Percentiles rank a stretch among this genome's conserved stretches.
Evolutionary conservation across 208 protist genomes (phyloP).

Genomic region (Endotrypanum monterogeii): DNA sequence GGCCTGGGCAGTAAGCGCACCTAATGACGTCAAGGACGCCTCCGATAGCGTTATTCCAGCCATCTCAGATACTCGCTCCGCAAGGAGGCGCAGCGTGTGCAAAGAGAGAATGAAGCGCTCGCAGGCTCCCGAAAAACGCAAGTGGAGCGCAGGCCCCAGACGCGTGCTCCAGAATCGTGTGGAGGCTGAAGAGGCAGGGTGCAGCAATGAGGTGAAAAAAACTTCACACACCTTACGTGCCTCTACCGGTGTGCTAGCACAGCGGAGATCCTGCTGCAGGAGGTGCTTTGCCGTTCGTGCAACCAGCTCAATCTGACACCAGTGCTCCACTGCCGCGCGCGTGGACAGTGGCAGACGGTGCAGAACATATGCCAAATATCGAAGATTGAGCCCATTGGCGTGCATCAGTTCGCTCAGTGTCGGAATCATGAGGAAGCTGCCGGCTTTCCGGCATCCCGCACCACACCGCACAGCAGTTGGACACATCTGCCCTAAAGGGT

Average conservation of each 20-base stretch:
- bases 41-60: conserved; percentile 58
- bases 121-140: conserved; percentile 42
- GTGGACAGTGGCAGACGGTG: conserved; percentile 55
- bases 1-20: background rate
- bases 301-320: conserved; percentile 75
- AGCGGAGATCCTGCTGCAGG: conserved; percentile 54
- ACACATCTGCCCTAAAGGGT: conserved; percentile 30
- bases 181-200: conserved; percentile 39
- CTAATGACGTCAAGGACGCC: conserved; percentile 36
- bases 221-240: conserved; percentile 25
- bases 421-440: conserved; percentile 59
- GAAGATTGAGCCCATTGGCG: conserved; percentile 73
- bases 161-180: conserved; percentile 73
- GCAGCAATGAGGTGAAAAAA: conserved; percentile 60
- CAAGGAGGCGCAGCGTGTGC: conserved; percentile 58
- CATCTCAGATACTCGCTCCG: conserved; percentile 44
- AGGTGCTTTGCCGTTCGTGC: conserved; percentile 64
- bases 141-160: conserved; percentile 57
- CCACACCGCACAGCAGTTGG: conserved; percentile 62
- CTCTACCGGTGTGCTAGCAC: conserved; percentile 37
- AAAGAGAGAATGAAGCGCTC: conserved; percentile 57
- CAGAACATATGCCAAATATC: conserved; percentile 81
- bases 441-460: conserved; percentile 29
- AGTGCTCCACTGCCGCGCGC: conserved; percentile 54
- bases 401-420: conserved; percentile 60